A percentile compares a stretch with the other conserved stretches of the same genome.
phyloP scores from a whole-genome alignment of 2,329 filamentous ascomycete genomes.

The Polychaeton citri region DNA sequence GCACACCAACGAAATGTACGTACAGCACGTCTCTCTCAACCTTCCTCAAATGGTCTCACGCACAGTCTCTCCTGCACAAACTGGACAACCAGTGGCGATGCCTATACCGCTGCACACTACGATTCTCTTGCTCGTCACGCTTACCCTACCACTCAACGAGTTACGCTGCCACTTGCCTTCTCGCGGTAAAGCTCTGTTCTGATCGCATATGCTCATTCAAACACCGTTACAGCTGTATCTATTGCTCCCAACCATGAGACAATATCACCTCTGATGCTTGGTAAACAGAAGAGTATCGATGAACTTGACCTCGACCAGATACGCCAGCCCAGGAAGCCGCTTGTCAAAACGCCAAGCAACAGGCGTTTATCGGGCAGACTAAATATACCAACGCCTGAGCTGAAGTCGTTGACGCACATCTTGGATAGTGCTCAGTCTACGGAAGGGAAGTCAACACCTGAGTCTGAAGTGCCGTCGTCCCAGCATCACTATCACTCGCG shows the following conservation, averaged over 20 bases:
- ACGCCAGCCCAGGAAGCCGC: constrained; percentile 18
- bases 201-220: constrained; percentile 1
- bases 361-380: constrained; percentile 30
- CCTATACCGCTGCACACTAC: no score
- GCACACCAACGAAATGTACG: constrained; percentile 17
- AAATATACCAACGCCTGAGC: constrained; percentile 9
- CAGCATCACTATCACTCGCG: not conserved
- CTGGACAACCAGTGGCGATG: no score
- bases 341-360: constrained; percentile 25
- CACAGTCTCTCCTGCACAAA: no score
- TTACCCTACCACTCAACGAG: no score
- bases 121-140: no score
- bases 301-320: constrained; percentile 16
- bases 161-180: no score
- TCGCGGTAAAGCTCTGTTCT: no score
- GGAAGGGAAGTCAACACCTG: not conserved
- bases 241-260: constrained; percentile 31
- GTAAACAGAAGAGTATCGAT: constrained; percentile 31
- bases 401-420: constrained; percentile 8
- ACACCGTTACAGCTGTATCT: constrained; percentile 26
- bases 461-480: not conserved
- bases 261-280: constrained; percentile 34
- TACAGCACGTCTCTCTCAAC: no score
- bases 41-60: no score
- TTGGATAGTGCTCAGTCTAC: not conserved